Base-by-base conservation (phyloP, 257 asterid genomes). In the Plantago major region DNA sequence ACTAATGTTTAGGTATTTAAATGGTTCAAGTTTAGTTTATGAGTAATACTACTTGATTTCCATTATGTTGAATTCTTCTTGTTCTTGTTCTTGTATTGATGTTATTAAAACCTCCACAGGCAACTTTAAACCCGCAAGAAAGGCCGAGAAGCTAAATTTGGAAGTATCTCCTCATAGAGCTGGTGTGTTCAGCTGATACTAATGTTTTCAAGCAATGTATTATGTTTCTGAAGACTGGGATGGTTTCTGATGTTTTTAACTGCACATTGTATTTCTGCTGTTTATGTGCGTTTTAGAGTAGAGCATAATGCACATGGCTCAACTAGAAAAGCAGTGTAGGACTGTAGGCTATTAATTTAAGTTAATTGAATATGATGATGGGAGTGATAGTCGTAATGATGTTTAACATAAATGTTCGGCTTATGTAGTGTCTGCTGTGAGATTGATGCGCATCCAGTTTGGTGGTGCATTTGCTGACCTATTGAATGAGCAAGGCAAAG, bases 401-500 rank as follows among this genome's bases (percentile, higher is more conserved):
- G 51, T 13, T 37, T 56, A 19, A 19, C 63, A 16, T 62, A 8
- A 44, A 42, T 64, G 42, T 10, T 42, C 28, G 68, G 49, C 48
- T 57, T 69, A 42, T 51, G 40, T 67, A 91, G 98, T 91, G 14
- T 74, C 96, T 76, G 95, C 95, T 15, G 98, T 91, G 76, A 88
- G 96, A 70, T 78, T 91, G 80, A 88, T 91, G 98, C 88, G 96
- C 44, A 84, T 91, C 71, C 82, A 88, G 81, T 62, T 82, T 15
- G 96, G 96, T 58, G 98, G 98, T 16, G 96, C 96, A 58, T 91
- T 91, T 75, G 87, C 98, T 46, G 98, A 91, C 75, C 90, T 91
- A 55, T 74, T 91, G 78, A 91, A 91, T 66, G 95, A 85, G 81
- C 89, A 88, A 79, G 92, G 98, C 48, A 91, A 86, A 69, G 96